Evolutionary conservation across 2,329 filamentous ascomycete genomes (phyloP).

Genomic region (Scorias spongiosa): DNA sequence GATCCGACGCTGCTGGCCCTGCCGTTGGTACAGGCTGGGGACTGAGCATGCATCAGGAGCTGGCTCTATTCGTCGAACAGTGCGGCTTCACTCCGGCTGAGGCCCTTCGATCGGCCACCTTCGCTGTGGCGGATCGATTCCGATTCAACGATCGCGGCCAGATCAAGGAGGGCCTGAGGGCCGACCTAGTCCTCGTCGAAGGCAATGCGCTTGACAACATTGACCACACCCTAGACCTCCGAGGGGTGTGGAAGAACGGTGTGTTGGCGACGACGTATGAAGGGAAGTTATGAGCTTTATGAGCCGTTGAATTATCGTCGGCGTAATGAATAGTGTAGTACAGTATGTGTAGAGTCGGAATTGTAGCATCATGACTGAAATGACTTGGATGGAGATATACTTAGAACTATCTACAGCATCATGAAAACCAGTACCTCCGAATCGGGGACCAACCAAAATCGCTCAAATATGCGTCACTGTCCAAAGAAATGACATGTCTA

Average conservation of each 20-base stretch:
- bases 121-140: constrained; percentile 25
- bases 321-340: too few species aligned
- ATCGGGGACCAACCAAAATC: too few species aligned
- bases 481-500: neutral
- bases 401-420: too few species aligned
- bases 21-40: constrained; percentile 30
- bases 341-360: too few species aligned
- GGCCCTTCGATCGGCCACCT: constrained; percentile 27
- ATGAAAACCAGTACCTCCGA: too few species aligned
- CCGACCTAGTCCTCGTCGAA: constrained; percentile 29
- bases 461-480: too few species aligned
- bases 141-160: constrained; percentile 26
- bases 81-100: constrained; percentile 28
- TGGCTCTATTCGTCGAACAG: constrained; percentile 26
- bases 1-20: constrained; percentile 28
- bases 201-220: constrained; percentile 29
- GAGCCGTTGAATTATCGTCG: too few species aligned
- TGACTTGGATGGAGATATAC: too few species aligned
- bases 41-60: constrained; percentile 27
- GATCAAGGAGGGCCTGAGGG: constrained; percentile 25
- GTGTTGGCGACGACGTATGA: constrained; percentile 15
- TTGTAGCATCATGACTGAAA: too few species aligned
- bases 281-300: constrained; percentile 6
- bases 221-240: constrained; percentile 25
- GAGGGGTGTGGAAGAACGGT: constrained; percentile 30